Percentiles rank a stretch among this genome's conserved stretches.
Evolutionary conservation across 306 rosid genomes (phyloP).

Genomic region (Rosa chinensis): DNA sequence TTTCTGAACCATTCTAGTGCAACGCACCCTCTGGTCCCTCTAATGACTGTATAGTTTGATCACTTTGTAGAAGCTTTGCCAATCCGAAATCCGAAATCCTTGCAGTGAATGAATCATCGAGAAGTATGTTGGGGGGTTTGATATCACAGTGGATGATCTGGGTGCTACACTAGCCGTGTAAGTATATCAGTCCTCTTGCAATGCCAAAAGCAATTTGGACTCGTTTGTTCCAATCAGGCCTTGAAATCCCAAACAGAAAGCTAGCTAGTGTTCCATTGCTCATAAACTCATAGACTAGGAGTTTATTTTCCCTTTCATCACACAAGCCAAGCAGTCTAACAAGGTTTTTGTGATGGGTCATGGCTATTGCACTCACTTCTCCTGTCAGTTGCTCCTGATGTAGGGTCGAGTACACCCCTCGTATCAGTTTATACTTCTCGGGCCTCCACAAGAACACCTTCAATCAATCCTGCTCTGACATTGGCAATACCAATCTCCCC

Average conservation of each 20-base stretch:
- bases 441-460: slow-evolving; percentile 59
- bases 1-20: neutral
- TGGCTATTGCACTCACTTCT: slow-evolving; percentile 30
- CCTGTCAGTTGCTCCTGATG: slow-evolving; percentile 40
- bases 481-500: slow-evolving; percentile 77
- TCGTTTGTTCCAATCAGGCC: slow-evolving; percentile 24
- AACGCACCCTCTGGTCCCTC: slow-evolving; percentile 1
- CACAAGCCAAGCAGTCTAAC: slow-evolving; percentile 26
- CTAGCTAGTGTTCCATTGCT: slow-evolving; percentile 24
- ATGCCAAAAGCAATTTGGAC: slow-evolving; percentile 2
- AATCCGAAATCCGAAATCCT: slow-evolving; percentile 18
- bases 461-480: slow-evolving; percentile 58
- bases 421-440: slow-evolving; percentile 84
- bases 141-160: slow-evolving; percentile 10
- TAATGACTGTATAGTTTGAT: slow-evolving; percentile 12
- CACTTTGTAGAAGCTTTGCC: slow-evolving; percentile 15
- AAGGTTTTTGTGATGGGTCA: slow-evolving; percentile 36
- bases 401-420: slow-evolving; percentile 68
- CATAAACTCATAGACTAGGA: slow-evolving; percentile 32
- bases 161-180: neutral
- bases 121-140: slow-evolving; percentile 4
- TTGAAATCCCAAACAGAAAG: slow-evolving; percentile 22
- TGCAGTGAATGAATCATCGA: slow-evolving; percentile 8
- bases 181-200: neutral
- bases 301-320: slow-evolving; percentile 17